Evolutionary conservation across 2,329 filamentous ascomycete genomes (phyloP).

Genomic region (Akanthomyces lecanii): DNA sequence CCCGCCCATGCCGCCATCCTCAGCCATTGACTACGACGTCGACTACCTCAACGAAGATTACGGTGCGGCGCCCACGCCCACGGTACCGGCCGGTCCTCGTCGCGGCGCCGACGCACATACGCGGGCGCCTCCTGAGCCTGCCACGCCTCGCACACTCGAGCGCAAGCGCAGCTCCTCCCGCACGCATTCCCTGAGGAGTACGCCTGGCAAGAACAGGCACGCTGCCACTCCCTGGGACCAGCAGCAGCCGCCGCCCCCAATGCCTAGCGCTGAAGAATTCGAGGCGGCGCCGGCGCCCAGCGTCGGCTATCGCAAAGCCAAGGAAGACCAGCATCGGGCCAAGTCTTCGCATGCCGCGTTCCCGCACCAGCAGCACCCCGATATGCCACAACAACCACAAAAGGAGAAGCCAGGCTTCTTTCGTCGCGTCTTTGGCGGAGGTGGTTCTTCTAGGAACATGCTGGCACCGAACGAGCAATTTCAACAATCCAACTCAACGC

Average conservation of each 20-base stretch:
- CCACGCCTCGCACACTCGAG: not conserved
- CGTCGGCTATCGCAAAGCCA: conserved; percentile 56
- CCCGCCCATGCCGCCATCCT: conserved; percentile 16
- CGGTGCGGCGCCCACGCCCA: conserved; percentile 13
- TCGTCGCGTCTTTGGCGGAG: conserved; percentile 78
- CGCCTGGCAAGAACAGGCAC: conserved; percentile 3
- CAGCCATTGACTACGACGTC: conserved; percentile 18
- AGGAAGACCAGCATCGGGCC: conserved; percentile 35
- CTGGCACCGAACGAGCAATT: conserved; percentile 24
- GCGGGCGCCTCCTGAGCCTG: not conserved
- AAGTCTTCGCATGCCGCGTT: conserved; percentile 38
- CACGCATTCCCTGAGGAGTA: conserved; percentile 10
- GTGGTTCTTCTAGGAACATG: conserved; percentile 58
- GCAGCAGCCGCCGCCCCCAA: conserved; percentile 21
- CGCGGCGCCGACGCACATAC: not conserved
- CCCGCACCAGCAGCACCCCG: conserved; percentile 40
- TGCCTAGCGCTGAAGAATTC: conserved; percentile 34
- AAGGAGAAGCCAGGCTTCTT: conserved; percentile 86
- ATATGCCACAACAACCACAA: conserved; percentile 33
- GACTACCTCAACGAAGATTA: conserved; percentile 13
- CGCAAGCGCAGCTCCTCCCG: conserved; percentile 11
- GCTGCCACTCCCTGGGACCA: not conserved
- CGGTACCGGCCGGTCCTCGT: conserved; percentile 8
- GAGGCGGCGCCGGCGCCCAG: conserved; percentile 56
- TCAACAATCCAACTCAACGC: not conserved